phyloP scores from a whole-genome alignment of 2,329 filamentous ascomycete genomes.

The Septoria linicola region DNA sequence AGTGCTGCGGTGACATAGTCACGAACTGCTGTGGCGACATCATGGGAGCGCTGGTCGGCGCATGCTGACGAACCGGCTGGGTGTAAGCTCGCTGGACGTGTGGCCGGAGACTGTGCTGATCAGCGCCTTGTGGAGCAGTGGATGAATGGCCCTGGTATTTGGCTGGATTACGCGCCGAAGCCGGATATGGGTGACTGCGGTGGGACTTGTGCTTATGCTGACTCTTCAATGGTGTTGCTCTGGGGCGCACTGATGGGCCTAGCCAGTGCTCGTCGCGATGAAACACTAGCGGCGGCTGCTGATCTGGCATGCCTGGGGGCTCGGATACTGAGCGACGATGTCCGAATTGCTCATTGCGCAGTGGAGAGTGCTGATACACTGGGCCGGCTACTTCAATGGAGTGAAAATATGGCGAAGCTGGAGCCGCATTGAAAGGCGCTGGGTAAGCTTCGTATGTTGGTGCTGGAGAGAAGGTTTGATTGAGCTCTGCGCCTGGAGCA shows the following conservation, averaged over 20 bases:
- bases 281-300: slow-evolving; percentile 24
- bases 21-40: slow-evolving; percentile 14
- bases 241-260: slow-evolving; percentile 14
- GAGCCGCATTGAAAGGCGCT: slow-evolving; percentile 13
- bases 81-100: slow-evolving; percentile 17
- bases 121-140: slow-evolving; percentile 12
- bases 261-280: slow-evolving; percentile 29
- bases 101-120: slow-evolving; percentile 16
- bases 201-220: slow-evolving; percentile 18
- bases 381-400: slow-evolving; percentile 23
- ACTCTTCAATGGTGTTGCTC: slow-evolving; percentile 18
- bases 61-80: slow-evolving; percentile 17
- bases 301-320: slow-evolving; percentile 23
- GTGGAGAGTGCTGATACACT: slow-evolving; percentile 13
- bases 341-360: slow-evolving; percentile 18
- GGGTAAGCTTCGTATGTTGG: slow-evolving; percentile 22
- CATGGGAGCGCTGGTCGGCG: slow-evolving; percentile 25
- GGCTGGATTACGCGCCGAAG: background rate
- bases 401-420: slow-evolving; percentile 26
- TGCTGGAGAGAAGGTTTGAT: slow-evolving; percentile 18
- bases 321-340: slow-evolving; percentile 32
- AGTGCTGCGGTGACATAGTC: background rate
- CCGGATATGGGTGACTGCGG: slow-evolving; percentile 17
- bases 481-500: slow-evolving; percentile 6
- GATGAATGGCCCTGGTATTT: slow-evolving; percentile 9